Base-by-base conservation (phyloP, 2,329 filamentous ascomycete species). In the Trichophaea hybrida region DNA sequence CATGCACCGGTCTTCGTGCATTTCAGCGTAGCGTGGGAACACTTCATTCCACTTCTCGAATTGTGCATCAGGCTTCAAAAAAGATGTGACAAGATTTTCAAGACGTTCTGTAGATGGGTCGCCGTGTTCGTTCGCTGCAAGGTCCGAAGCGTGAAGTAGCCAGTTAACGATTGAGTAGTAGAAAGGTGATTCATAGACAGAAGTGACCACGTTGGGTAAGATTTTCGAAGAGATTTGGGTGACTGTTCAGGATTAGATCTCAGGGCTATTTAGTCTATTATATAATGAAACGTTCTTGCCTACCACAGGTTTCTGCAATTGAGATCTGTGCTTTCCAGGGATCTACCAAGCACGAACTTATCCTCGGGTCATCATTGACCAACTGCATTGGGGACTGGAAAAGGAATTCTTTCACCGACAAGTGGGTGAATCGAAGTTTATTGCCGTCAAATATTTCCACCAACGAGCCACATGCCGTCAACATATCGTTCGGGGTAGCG, bases 351-450 rank as follows among this genome's bases (percentile, higher is more conserved):
- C 44, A 49, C 12, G 15, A 49, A 8, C 17, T 12, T 49, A 49
- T 49, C 44, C 44, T 10, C 50, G 24, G 12, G 31, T 53, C 32
- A 12, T 53, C 1, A 4, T 53, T 37, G 34, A 33, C 2, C 4
- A 53, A 34, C n/a, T 53, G 24, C 17, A 4, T 2, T 13, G 31
- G 50, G 12, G 50, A 37, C 6, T 55, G 53, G n/a, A 55, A 34
- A 32, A 55, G 34, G 35, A 55, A 55, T 44, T 55, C 53, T 44
- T 44, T 38, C 17, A 55, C 53, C 6, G 53, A 40, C 43, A 38
- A 37, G 33, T 55, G 53, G 34, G 34, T 55, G 53, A 55, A 55
- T 24, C 53, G 53, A 12, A 55, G 53, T 4, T 55, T 40, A 7
- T 40, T 24, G n/a, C 35, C 53, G 8, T 55, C 34, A 31, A 44